Conservation (phyloP, 129 eudicot genomes). For the Deinandra increscens region DNA sequence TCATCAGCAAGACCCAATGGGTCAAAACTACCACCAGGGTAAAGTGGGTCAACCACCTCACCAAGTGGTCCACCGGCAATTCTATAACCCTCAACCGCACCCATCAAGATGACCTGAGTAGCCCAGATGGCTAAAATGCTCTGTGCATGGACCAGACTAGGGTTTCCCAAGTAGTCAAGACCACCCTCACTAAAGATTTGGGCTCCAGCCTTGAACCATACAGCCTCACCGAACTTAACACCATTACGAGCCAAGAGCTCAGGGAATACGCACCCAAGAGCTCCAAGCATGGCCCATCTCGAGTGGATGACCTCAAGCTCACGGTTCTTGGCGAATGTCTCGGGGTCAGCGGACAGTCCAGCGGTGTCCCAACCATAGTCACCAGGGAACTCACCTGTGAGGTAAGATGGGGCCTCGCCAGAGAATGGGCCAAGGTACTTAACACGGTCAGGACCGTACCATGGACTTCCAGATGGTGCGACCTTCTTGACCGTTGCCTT, state of each 20-base stretch:
- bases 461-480: slow-evolving; percentile 38
- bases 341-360: slow-evolving; percentile 68
- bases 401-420: slow-evolving; percentile 65
- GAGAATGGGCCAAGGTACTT: slow-evolving; percentile 77
- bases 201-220: slow-evolving; percentile 48
- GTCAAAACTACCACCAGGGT: slow-evolving; percentile 76
- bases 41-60: slow-evolving; percentile 70
- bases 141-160: slow-evolving; percentile 40
- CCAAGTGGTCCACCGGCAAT: slow-evolving; percentile 76
- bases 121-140: slow-evolving; percentile 46
- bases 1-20: slow-evolving; percentile 79
- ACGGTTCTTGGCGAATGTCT: slow-evolving; percentile 69
- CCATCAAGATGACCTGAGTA: slow-evolving; percentile 45
- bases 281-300: slow-evolving; percentile 67
- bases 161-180: slow-evolving; percentile 46
- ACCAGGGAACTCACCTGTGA: slow-evolving; percentile 76
- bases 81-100: slow-evolving; percentile 67
- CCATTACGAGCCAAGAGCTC: slow-evolving; percentile 45
- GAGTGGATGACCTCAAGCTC: slow-evolving; percentile 53
- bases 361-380: slow-evolving; percentile 79
- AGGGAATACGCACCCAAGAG: slow-evolving; percentile 43
- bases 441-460: slow-evolving; percentile 30
- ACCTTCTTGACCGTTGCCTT: slow-evolving; percentile 27
- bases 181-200: slow-evolving; percentile 45
- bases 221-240: slow-evolving; percentile 41